Evolutionary conservation across 208 protist species (phyloP), one percentile per base, ranked within the genome.

Genomic region (Acanthamoeba lenticulata): DNA sequence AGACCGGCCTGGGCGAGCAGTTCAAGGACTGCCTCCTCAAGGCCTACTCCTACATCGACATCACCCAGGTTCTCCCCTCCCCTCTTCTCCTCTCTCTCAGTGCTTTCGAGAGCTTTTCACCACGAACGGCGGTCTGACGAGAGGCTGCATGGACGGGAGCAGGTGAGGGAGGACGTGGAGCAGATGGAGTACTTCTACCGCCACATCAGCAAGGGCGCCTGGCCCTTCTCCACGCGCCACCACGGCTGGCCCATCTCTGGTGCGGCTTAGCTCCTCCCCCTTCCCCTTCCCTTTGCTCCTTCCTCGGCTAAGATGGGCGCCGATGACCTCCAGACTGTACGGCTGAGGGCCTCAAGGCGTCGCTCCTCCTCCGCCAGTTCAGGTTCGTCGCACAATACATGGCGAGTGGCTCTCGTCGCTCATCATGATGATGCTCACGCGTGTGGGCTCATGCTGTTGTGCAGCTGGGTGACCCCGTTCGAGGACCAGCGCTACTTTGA

Each of bases 151-250:
- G n/a, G n/a, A n/a, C n/a, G n/a, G n/a, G n/a, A n/a, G n/a, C n/a
- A 99, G 97, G 98, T 99, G 42, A 97, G 94, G 65, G 97, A 99
- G 47, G 97, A 99, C 91, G 98, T 98, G 7, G 96, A 97, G 47
- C 95, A 97, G 42, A 96, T 96, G 32, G 96, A 96, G 29, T 44
- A 95, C 40, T 99, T 99, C 95, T 99, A 98, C 93, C 97, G 99
- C 38, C 98, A 99, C 94, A 97, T 98, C 77, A 98, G 97, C 97
- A 96, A 96, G 94, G 99, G 99, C 19, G 99, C 97, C 38, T 99
- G 98, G 98, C 99, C 99, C 94, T 99, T 99, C 96, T 99, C 98
- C 38, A 99, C 99, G 1, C 95, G 96, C n/a, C 57, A 97, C 52
- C 99, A 99, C 94, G 97, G 97, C 49, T 99, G 98, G 98, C 98